Evolutionary conservation across 768 basidiomycete species (phyloP), one percentile per base, ranked within the genome.

Genomic region (Xerocomellus chrysenteron): DNA sequence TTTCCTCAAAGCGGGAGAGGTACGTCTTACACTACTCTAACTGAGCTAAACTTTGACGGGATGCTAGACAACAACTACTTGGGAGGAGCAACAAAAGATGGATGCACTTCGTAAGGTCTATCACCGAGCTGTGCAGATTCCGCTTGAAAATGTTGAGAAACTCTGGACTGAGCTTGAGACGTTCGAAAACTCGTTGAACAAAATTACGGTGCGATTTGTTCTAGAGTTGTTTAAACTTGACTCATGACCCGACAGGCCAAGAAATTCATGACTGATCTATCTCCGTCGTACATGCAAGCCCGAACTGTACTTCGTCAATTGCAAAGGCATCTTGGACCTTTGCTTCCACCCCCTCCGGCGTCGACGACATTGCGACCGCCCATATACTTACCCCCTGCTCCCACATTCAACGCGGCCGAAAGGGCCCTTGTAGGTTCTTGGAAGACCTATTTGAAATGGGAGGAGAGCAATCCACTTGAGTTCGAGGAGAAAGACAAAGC

Each of bases 81-180:
- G 95, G 94, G 96, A 98, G 70, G 87, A 90, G 61, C 92, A 94
- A 65, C 92, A 96, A 68, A 93, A 94, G 70, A 94, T 94, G 88
- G 96, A 97, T 62, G 83, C 86, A 2, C 77, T 98, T 5, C 85
- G 97, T 56, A 92, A 91, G 69, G 87, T 91, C 1, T 97, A 97
- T 74, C 92, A 95, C 66, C 86, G 92, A 49, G 96, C 93, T 3
- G 90, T 98, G 21, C 91, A 93, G 67, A 92, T 97, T 33, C 97
- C 97, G 0, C 81, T 98, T 63, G 90, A 94, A 69, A 94, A 94
- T 65, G 85, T 98, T 64, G 95, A 98, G 68, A 79, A 79, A 39
- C 78, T 99, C 19, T 99, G 97, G 97, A 85, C 88, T 64, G 94
- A 97, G 51, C 88, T 93, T 58, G 94, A 98, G 72, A 76, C 88